Percentiles rank a stretch among this genome's conserved stretches.
phyloP scores from a whole-genome alignment of 495 filamentous ascomycete genomes.

The Penicillium subrubescens region DNA sequence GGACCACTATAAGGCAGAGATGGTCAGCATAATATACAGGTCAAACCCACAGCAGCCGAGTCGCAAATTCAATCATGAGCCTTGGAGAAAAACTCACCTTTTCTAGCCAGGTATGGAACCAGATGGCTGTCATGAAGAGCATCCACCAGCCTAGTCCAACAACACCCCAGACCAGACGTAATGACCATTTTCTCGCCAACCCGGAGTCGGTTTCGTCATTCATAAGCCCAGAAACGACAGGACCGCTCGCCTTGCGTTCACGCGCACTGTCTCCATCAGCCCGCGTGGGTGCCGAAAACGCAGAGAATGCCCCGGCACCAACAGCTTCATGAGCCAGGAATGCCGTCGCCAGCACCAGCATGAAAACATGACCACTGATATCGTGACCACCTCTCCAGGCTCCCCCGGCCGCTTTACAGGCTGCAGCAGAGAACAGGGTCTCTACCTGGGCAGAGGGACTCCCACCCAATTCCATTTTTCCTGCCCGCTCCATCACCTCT shows the following conservation, averaged over 20 bases:
- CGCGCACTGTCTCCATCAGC: conserved; percentile 34
- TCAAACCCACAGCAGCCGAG: neutral
- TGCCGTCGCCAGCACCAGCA: conserved; percentile 80
- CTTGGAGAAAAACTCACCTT: conserved; percentile 62
- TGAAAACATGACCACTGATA: conserved; percentile 91
- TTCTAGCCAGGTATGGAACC: conserved; percentile 98
- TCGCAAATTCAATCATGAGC: neutral
- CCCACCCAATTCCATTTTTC: conserved; percentile 19
- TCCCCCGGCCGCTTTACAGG: conserved; percentile 81
- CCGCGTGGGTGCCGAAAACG: conserved; percentile 22
- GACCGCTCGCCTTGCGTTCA: conserved; percentile 52
- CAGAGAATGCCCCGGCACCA: conserved; percentile 55
- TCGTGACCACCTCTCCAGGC: conserved; percentile 89
- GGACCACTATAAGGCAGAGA: conserved; percentile 56
- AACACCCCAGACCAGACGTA: conserved; percentile 49
- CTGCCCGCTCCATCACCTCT: conserved; percentile 32
- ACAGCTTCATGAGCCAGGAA: conserved; percentile 79
- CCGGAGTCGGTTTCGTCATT: conserved; percentile 15
- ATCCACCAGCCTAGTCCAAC: conserved; percentile 80
- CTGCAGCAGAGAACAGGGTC: conserved; percentile 67
- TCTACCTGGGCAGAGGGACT: conserved; percentile 36
- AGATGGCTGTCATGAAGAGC: conserved; percentile 95
- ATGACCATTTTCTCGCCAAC: conserved; percentile 49
- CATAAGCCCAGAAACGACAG: neutral
- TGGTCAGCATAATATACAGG: conserved; percentile 18